Conservation (phyloP, 2,329 filamentous ascomycete species). For the Aspergillus spinulosporus region DNA sequence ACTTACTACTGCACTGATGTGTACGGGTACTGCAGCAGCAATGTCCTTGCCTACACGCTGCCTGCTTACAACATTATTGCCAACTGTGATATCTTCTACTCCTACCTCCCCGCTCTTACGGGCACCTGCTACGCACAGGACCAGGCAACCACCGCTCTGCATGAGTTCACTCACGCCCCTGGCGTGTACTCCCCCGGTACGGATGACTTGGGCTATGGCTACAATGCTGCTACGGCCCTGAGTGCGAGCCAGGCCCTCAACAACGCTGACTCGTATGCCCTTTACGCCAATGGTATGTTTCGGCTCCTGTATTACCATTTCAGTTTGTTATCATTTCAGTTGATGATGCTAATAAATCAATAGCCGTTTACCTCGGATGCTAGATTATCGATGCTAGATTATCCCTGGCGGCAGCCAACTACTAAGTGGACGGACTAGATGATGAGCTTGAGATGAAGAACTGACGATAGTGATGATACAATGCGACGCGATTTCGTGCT, state of each 20-base stretch:
- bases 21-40: conserved; percentile 52
- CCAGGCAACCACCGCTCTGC: conserved; percentile 64
- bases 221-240: conserved; percentile 50
- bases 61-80: conserved; percentile 57
- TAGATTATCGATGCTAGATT: neutral
- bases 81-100: conserved; percentile 62
- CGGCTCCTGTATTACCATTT: neutral
- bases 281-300: conserved; percentile 49
- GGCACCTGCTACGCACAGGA: conserved; percentile 63
- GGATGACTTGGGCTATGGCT: conserved; percentile 60
- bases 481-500: too few species aligned
- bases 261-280: conserved; percentile 65
- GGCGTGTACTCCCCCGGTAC: conserved; percentile 58
- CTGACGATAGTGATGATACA: too few species aligned
- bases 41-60: conserved; percentile 63
- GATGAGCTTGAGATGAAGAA: too few species aligned
- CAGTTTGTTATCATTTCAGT: too few species aligned
- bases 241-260: conserved; percentile 53
- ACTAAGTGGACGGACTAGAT: too few species aligned
- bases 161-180: conserved; percentile 66
- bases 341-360: neutral
- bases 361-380: conserved; percentile 9
- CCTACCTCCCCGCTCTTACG: conserved; percentile 51
- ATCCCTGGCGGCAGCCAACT: too few species aligned
- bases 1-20: conserved; percentile 61